Base-by-base conservation (phyloP, 2,329 filamentous ascomycete species). In the Chaetomiaceae sp. region DNA sequence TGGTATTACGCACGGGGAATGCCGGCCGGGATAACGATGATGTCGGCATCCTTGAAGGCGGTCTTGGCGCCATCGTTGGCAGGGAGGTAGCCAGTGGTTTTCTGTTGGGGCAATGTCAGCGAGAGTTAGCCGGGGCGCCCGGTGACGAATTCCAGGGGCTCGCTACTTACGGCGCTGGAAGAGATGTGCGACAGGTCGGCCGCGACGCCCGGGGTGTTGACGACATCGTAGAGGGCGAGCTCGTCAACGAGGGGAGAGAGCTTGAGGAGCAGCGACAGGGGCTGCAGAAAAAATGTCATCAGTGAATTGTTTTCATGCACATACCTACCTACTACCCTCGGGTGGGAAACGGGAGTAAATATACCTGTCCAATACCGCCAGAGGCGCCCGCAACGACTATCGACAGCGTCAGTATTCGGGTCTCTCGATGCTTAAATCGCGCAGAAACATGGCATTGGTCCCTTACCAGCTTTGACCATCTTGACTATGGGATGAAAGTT, bases 101-200 rank as follows among this genome's bases (percentile, higher is more conserved):
- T 90, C 90, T 92, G 64, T 55, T 47, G 2, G 6, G 11, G 18
- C 18, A 18, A 20, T 18, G 42, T 46, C 42, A 51, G 49, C n/a
- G 11, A 23, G 9, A 14, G 25, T 7, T 3, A 18, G 18, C n/a
- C n/a, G n/a, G n/a, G n/a, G n/a, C n/a, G n/a, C n/a, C n/a, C n/a
- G n/a, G n/a, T n/a, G 2, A 3, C 8, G 4, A n/a, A 13, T 10
- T 33, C 23, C 11, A 21, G 27, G 11, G 29, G 27, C 14, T 48
- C 34, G 48, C 16, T 30, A 68, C 77, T 71, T 71, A 85, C 88
- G 61, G 94, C 92, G 64, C 82, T 81, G 58, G 90, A 89, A 56
- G 92, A 96, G 75, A 99, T 97, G 81, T 99, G 94, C 57, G 91
- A 96, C 56, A 99, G 85, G 72, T 99, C 94, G 67, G 92, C 85